Evolutionary conservation across 2,329 filamentous ascomycete genomes (phyloP).

Genomic region (Pestalotiopsis sp.): DNA sequence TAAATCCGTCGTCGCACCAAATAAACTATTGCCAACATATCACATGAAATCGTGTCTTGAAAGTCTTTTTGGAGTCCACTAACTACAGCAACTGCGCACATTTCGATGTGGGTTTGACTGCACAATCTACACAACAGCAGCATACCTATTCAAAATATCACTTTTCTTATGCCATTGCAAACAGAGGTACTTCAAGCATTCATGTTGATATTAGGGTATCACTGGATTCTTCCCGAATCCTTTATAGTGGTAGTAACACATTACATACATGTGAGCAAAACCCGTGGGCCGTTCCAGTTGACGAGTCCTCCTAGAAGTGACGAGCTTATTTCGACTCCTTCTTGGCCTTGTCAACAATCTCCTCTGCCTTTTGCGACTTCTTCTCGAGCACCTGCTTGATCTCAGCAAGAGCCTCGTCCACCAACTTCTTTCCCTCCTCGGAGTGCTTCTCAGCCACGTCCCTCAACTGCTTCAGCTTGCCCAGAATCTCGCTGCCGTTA

Average conservation of each 20-base stretch:
- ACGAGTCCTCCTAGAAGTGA: too few relatives aligned
- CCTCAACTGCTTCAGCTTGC: slow-evolving; percentile 67
- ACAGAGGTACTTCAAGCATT: background rate
- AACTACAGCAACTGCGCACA: too few relatives aligned
- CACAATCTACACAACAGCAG: too few relatives aligned
- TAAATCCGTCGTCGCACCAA: background rate
- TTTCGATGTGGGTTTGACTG: too few relatives aligned
- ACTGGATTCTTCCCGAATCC: background rate
- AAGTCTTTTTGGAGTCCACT: too few relatives aligned
- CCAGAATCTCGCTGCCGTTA: slow-evolving; percentile 64
- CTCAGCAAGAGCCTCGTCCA: slow-evolving; percentile 71
- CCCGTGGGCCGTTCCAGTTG: too few relatives aligned
- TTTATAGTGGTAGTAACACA: background rate
- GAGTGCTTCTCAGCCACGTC: slow-evolving; percentile 69
- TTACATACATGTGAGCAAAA: background rate
- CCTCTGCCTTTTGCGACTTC: slow-evolving; percentile 57
- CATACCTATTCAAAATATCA: too few relatives aligned
- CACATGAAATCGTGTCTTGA: too few relatives aligned
- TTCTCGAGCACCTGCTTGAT: slow-evolving; percentile 66
- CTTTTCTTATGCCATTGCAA: too few relatives aligned
- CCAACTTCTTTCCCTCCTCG: slow-evolving; percentile 69
- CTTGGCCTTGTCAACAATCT: slow-evolving; percentile 59
- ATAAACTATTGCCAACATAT: background rate
- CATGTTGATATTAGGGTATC: background rate
- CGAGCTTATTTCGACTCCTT: slow-evolving; percentile 43